Base-by-base conservation (phyloP, 192 early-diverging fungal genomes). In the Coemansia sp. region DNA sequence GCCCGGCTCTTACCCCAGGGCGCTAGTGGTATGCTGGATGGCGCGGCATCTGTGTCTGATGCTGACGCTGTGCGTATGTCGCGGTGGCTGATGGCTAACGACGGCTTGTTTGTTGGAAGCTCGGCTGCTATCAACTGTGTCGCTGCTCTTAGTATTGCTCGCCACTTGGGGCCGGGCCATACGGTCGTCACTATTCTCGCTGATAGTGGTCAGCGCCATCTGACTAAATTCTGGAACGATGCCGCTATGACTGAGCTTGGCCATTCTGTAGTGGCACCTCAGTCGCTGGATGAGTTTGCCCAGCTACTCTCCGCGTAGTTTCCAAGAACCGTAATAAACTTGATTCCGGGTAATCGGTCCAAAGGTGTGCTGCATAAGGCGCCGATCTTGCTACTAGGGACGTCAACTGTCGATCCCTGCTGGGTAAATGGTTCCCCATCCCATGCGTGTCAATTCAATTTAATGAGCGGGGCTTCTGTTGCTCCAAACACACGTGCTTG, bases 51-150 rank as follows among this genome's bases (percentile, higher is more conserved):
- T 17, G 97, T 98, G 1, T 88, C 87, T 1, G 97, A 99, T 76
- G 79, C 86, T 39, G 94, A 98, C 58, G 94, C 95, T 0, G 89
- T 96, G 5, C 80, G 87, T 39, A 99, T 99, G 97, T 85, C 93
- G 19, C 76, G 94, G 37, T 95, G 87, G 74, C 77, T 99, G 55
- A 86, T 96, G 73, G 71, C 75, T 11, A 50, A 55, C 50, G 84
- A 80, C 55, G 76, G 94, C 12, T 67, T 97, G 19, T 98, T 97
- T 79, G 76, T 97, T 11, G 97, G 97, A 36, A 90, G 89, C 64
- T 94, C 93, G 9, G 93, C 94, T 0, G 92, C 95, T 1, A 90
- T 99, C 39, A 97, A 99, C 75, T 93, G 92, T 70, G 94, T 97
- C 4, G 94, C 93, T 5, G 94, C 94, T 31, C 86, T 94, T 19